phyloP scores from a whole-genome alignment of 345 rosid species.

The Populus pruinosa region DNA sequence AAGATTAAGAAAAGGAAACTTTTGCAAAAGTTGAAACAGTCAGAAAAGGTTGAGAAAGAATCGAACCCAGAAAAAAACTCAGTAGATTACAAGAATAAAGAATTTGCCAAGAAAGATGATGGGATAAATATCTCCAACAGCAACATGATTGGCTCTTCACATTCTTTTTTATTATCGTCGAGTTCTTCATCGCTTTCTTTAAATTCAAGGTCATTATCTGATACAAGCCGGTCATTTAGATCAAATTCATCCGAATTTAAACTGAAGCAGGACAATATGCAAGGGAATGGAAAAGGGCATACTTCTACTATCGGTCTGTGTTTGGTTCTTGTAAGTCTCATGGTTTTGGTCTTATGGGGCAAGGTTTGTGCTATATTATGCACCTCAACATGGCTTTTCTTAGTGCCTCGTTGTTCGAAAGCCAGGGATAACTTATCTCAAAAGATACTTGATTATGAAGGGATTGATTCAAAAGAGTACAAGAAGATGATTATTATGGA shows the following conservation, averaged over 20 bases:
- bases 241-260: neutral
- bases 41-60: neutral
- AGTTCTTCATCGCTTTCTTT: constrained; percentile 7
- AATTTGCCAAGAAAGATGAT: neutral
- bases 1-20: constrained; percentile 24
- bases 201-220: neutral
- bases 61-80: neutral
- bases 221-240: neutral
- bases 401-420: constrained; percentile 19
- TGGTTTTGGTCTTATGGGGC: constrained; percentile 47
- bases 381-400: constrained; percentile 42
- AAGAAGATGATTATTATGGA: constrained; percentile 42
- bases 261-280: neutral
- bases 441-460: neutral
- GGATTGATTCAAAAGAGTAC: constrained; percentile 19
- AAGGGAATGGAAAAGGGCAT: constrained; percentile 10
- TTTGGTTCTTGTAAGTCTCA: constrained; percentile 32
- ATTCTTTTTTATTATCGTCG: neutral
- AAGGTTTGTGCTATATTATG: constrained; percentile 49
- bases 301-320: constrained; percentile 9
- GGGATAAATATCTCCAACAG: neutral
- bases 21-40: neutral
- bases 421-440: neutral
- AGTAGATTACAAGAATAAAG: neutral
- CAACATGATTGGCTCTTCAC: too few species aligned